Base-by-base conservation (phyloP, 306 rosid genomes). In the Glycine tomentella region DNA sequence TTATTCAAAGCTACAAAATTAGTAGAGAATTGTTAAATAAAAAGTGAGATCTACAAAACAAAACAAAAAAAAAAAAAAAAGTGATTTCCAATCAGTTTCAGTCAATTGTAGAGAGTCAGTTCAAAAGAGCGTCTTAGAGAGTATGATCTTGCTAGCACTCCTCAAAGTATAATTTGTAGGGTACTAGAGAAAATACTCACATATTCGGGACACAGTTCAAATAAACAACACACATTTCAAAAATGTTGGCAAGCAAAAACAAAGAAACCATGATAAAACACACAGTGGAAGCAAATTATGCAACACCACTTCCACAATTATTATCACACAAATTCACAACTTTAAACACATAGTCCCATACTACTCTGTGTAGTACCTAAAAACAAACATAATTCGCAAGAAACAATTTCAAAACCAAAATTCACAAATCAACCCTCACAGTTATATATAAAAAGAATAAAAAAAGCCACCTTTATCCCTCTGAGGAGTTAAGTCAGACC, bases 401-500 rank as follows among this genome's bases (percentile, higher is more conserved):
- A 2, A 25, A 25, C 31, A 25, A 25, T 25, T 25, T 58, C 55
- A 16, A 69, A 83, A 63, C 25, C 7, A 20, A 59, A 52, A 53
- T 74, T 16, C 34, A 75, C 0, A 9, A 59, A 20, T 59, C 38
- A 59, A 56, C 70, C 48, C n/a, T 4, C 71, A 63, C 20, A 63
- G 20, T 25, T 25, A 25, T 25, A 25, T 25, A 25, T 25, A 25
- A 25, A n/a, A 25, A 25, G 31, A 25, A 25, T 25, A 25, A 25
- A n/a, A n/a, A 25, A 25, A 25, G 31, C 31, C 2, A 90, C 93
- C 93, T 84, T 76, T 77, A 40, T 33, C 82, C 36, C 51, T 75
- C 17, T 76, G 55, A 10, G 76, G 55, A 67, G 78, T 76, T 61
- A 9, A 57, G 69, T 33, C 85, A 85, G 13, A 40, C 46, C 66